phyloP scores from a whole-genome alignment of 108 stramenopile species.

The Cyclostephanos invisitatus region DNA sequence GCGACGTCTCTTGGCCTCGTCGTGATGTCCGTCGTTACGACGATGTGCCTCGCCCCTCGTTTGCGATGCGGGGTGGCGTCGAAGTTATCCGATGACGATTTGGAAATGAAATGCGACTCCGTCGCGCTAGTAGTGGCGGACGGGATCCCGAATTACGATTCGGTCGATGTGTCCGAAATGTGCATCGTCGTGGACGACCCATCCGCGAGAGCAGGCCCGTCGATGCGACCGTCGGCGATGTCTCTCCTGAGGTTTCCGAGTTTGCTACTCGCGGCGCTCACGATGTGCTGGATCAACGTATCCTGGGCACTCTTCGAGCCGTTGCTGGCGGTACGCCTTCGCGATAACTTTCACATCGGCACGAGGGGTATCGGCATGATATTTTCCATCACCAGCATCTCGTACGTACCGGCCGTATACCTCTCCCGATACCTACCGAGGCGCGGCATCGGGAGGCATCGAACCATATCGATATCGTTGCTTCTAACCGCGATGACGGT shows the following conservation, averaged over 20 bases:
- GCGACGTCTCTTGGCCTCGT: slow-evolving; percentile 13
- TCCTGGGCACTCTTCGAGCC: slow-evolving; percentile 46
- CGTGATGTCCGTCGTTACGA: slow-evolving; percentile 26
- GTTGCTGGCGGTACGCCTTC: slow-evolving; percentile 32
- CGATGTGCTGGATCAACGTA: slow-evolving; percentile 40
- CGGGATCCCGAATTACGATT: neutral
- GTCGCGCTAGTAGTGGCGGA: neutral
- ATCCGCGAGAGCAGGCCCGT: neutral
- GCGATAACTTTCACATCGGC: slow-evolving; percentile 16
- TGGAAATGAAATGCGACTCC: neutral
- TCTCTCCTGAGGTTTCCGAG: slow-evolving; percentile 31
- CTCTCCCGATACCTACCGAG: slow-evolving; percentile 30
- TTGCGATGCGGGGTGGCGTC: slow-evolving; percentile 5
- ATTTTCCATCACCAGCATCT: slow-evolving; percentile 38
- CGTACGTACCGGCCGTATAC: slow-evolving; percentile 42
- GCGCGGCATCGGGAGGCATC: slow-evolving; percentile 11
- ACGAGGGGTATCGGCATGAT: slow-evolving; percentile 39
- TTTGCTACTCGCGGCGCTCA: slow-evolving; percentile 27
- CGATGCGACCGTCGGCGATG: slow-evolving; percentile 16
- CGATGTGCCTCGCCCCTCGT: slow-evolving; percentile 21
- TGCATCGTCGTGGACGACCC: neutral
- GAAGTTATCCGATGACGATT: slow-evolving; percentile 7
- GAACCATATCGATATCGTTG: slow-evolving; percentile 19
- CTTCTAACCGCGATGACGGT: slow-evolving; percentile 35
- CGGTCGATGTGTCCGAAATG: neutral